Evolutionary conservation across 176 grass and related monocot species (phyloP), one percentile per base, ranked within the genome.

Genomic region (Thalia dealbata): DNA sequence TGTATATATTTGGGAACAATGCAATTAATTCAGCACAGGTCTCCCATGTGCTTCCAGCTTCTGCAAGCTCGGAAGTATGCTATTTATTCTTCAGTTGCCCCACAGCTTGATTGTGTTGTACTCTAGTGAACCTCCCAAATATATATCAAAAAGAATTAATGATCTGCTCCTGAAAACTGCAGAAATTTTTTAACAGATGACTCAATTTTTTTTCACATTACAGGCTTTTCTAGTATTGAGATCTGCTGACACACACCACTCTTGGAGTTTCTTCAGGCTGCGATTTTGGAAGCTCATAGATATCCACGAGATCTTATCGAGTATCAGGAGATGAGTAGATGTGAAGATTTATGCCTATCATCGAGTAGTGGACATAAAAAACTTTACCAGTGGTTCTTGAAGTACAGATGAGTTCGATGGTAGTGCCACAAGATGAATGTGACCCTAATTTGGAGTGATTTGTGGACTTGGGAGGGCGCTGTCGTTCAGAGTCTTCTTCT

Each of bases 11-110:
- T 38, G 14, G 42, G 12, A 15, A 68, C 18, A 0, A 43, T 50
- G 69, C 44, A 71, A 29, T 71, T 24, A 71, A 26, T 71, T 50
- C 69, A 50, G 35, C 38, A 68, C 43, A 16, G 43, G 35, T 68
- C 38, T 51, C 70, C 50, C 70, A 54, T 72, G 70, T 72, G 70
- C 23, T 38, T 69, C 19, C 21, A 44, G 16, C 42, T 69, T 44
- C 5, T 29, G 15, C 25, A 52, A 72, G 14, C 50, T 72, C 52
- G 70, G 70, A 72, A 25, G 22, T 54, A 52, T 52, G 14, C 26
- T 52, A 27, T 52, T 72, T 54, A 52, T 52, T 52, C 29, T 18
- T 16, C 14, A 8, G 15, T 35, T 26, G 3, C 13, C 48, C 70
- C 44, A 52, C 45, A 46, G 15, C 65, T 68, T 13, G 65, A 43